Base-by-base conservation (phyloP, 1,284 basidiomycete genomes). In the Jaminaea rosea region DNA sequence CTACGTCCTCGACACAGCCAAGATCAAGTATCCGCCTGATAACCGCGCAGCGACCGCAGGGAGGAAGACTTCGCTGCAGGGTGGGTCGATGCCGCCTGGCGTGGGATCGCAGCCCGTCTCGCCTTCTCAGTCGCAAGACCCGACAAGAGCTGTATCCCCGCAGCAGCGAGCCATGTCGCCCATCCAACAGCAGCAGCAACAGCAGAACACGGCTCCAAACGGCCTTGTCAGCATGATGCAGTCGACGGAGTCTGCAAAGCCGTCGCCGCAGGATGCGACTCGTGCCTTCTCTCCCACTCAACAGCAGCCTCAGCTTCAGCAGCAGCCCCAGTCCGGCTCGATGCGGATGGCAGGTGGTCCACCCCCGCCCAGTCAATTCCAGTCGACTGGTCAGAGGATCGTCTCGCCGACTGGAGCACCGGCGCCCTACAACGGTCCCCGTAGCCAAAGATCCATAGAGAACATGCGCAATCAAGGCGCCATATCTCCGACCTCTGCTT, bases 1-100 rank as follows among this genome's bases (percentile, higher is more conserved):
- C 28, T 88, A 97, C 72, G 84, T 97, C 19, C 60, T 71, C 27
- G 65, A 69, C 47, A 69, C 71, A 11, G 62, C 56, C 52, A 72
- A 72, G 61, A 72, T 73, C 62, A 73, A 72, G 59, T 73, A 73
- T 31, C 71, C 71, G 9, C 56, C 67, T 39, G 70, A 73, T 55
- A 62, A 56, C 26, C 42, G 49, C 13, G 24, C 24, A 6, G n/a
- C n/a, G n/a, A n/a, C n/a, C n/a, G n/a, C n/a, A 13, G 39, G 39
- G 15, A n/a, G 39, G 19, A 42, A 46, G n/a, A n/a, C 28, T 10
- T 46, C 45, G 3, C 19, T 26, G 44, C 44, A 45, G 10, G 27
- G 44, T 13, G 23, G 9, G 6, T 45, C 44, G 2, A 11, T 45
- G 5, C 27, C 23, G 15, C 8, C 24, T 26, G 1, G 23, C 47